Evolutionary conservation across 2,329 filamentous ascomycete species (phyloP).

Genomic region (Elsinoe batatas): DNA sequence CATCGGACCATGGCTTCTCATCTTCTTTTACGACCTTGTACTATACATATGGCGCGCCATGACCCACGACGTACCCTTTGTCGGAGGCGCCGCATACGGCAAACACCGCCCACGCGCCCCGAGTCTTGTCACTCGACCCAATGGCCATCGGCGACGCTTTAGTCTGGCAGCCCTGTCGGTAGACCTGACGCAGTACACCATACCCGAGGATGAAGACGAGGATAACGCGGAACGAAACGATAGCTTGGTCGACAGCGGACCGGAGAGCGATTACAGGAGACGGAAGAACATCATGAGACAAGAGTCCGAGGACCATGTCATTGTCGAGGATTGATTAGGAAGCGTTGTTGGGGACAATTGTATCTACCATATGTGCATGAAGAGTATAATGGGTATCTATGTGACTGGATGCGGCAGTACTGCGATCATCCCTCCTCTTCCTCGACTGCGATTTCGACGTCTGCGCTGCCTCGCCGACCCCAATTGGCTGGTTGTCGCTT

Average conservation of each 20-base stretch:
- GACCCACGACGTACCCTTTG: constrained; percentile 48
- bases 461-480: constrained; percentile 53
- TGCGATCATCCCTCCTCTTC: constrained; percentile 1
- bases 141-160: constrained; percentile 37
- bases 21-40: constrained; percentile 54
- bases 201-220: constrained; percentile 5
- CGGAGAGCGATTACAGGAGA: constrained; percentile 1
- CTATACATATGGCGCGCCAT: constrained; percentile 52
- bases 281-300: not conserved
- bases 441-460: constrained; percentile 8
- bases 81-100: constrained; percentile 53
- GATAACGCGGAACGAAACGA: constrained; percentile 2
- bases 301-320: not conserved
- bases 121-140: constrained; percentile 49
- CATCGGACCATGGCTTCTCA: constrained; percentile 52
- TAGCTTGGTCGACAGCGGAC: constrained; percentile 6
- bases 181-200: constrained; percentile 4
- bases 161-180: constrained; percentile 21
- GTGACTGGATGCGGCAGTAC: not conserved
- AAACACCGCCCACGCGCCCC: constrained; percentile 51
- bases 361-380: constrained; percentile 9
- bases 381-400: not conserved
- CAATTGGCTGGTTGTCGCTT: constrained; percentile 85
- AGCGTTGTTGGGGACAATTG: not conserved
- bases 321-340: constrained; percentile 1